Evolutionary conservation across 2,329 filamentous ascomycete species (phyloP).

Genomic region (Sphaerulina populicola): DNA sequence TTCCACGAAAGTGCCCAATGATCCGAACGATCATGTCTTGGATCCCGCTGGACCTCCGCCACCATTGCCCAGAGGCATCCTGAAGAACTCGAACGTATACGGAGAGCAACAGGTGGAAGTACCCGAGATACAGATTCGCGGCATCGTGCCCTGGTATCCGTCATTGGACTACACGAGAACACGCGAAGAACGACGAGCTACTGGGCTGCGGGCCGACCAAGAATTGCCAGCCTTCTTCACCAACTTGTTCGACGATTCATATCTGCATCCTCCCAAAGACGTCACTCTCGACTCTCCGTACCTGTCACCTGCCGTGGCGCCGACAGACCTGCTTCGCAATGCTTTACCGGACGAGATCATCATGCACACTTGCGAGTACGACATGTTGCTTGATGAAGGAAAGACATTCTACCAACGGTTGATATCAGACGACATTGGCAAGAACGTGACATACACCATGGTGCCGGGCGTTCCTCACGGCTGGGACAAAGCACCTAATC

Average conservation of each 20-base stretch:
- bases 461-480: slow-evolving; percentile 53
- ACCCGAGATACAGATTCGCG: slow-evolving; percentile 43
- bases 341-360: slow-evolving; percentile 53
- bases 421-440: slow-evolving; percentile 34
- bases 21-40: slow-evolving; percentile 8
- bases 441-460: slow-evolving; percentile 52
- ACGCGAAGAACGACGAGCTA: slow-evolving; percentile 50
- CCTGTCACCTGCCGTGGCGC: slow-evolving; percentile 51
- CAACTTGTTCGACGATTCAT: slow-evolving; percentile 46
- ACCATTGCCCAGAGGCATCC: not conserved
- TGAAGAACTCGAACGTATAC: slow-evolving; percentile 10
- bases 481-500: slow-evolving; percentile 61
- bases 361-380: slow-evolving; percentile 57
- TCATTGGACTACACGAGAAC: slow-evolving; percentile 54
- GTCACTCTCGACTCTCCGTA: slow-evolving; percentile 50
- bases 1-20: slow-evolving; percentile 17
- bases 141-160: slow-evolving; percentile 55
- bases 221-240: slow-evolving; percentile 46
- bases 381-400: slow-evolving; percentile 57
- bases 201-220: slow-evolving; percentile 46
- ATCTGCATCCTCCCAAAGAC: slow-evolving; percentile 36
- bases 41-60: slow-evolving; percentile 15
- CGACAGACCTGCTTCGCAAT: slow-evolving; percentile 45
- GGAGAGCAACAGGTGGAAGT: slow-evolving; percentile 8
- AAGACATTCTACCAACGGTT: slow-evolving; percentile 55